Conservation (phyloP, 2,329 filamentous ascomycete genomes). For the Botryotinia convoluta region DNA sequence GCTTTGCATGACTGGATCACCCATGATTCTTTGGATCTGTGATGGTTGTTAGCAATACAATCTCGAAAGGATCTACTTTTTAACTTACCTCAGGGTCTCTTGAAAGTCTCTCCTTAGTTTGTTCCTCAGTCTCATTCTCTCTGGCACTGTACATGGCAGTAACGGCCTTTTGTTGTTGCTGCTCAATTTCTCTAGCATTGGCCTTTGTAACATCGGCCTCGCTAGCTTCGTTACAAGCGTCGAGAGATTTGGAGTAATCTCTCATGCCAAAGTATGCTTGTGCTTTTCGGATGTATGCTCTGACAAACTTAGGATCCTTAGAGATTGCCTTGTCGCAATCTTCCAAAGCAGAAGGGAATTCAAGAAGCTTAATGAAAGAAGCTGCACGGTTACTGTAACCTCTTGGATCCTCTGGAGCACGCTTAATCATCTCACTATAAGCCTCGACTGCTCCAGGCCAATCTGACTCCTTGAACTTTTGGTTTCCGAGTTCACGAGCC, state of each 20-base stretch:
- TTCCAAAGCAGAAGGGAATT: slow-evolving; percentile 87
- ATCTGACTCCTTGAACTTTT: slow-evolving; percentile 95
- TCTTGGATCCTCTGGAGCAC: slow-evolving; percentile 84
- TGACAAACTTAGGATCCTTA: slow-evolving; percentile 87
- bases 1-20: slow-evolving; percentile 96
- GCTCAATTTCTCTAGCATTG: slow-evolving; percentile 87
- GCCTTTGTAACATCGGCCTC: slow-evolving; percentile 73
- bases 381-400: slow-evolving; percentile 97
- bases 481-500: slow-evolving; percentile 89
- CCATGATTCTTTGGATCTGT: slow-evolving; percentile 81
- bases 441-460: slow-evolving; percentile 94
- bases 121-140: slow-evolving; percentile 92
- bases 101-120: slow-evolving; percentile 88
- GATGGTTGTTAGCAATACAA: slow-evolving; percentile 23
- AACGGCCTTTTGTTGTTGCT: slow-evolving; percentile 90
- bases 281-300: slow-evolving; percentile 93
- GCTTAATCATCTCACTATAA: slow-evolving; percentile 96
- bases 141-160: slow-evolving; percentile 85
- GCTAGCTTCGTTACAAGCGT: slow-evolving; percentile 79
- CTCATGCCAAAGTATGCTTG: slow-evolving; percentile 97
- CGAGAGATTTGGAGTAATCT: slow-evolving; percentile 93
- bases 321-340: slow-evolving; percentile 92
- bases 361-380: slow-evolving; percentile 93
- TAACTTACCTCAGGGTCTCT: slow-evolving; percentile 80
- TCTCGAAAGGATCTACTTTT: not conserved